Evolutionary conservation across 2,329 filamentous ascomycete species (phyloP).

Genomic region (Phialocephala subalpina): DNA sequence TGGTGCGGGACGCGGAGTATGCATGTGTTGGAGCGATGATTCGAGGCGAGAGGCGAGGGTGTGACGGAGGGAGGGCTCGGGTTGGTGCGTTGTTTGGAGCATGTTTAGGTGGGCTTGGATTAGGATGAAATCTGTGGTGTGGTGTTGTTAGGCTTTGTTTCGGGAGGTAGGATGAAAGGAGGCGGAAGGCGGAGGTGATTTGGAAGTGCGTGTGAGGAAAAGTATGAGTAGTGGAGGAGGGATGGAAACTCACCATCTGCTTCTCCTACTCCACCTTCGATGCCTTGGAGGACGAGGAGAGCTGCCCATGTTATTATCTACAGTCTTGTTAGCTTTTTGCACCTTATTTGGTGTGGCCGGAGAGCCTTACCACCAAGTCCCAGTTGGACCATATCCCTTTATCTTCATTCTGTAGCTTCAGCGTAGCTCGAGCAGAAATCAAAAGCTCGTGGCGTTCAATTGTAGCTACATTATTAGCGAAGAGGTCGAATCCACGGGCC

Average conservation of each 20-base stretch:
- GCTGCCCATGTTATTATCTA: slow-evolving; percentile 54
- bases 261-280: slow-evolving; percentile 51
- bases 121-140: slow-evolving; percentile 32
- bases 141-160: slow-evolving; percentile 2
- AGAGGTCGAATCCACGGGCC: slow-evolving; percentile 49
- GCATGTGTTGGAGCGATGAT: slow-evolving; percentile 34
- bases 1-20: slow-evolving; percentile 30
- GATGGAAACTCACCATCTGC: slow-evolving; percentile 42
- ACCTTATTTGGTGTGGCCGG: background rate
- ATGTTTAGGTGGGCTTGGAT: slow-evolving; percentile 38
- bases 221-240: background rate
- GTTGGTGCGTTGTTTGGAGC: slow-evolving; percentile 34
- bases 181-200: background rate
- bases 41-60: slow-evolving; percentile 35
- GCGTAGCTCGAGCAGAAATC: slow-evolving; percentile 50
- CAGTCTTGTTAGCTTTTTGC: background rate
- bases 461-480: slow-evolving; percentile 48
- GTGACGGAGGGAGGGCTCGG: slow-evolving; percentile 32
- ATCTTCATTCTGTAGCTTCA: slow-evolving; percentile 51
- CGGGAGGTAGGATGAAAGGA: no score
- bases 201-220: background rate
- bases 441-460: slow-evolving; percentile 51
- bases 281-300: slow-evolving; percentile 51
- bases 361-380: slow-evolving; percentile 46
- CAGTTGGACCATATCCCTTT: slow-evolving; percentile 53